Percentiles rank a stretch among this genome's conserved stretches.
Conservation (phyloP, 352 stramenopile species). For the Pythium aquatile region DNA sequence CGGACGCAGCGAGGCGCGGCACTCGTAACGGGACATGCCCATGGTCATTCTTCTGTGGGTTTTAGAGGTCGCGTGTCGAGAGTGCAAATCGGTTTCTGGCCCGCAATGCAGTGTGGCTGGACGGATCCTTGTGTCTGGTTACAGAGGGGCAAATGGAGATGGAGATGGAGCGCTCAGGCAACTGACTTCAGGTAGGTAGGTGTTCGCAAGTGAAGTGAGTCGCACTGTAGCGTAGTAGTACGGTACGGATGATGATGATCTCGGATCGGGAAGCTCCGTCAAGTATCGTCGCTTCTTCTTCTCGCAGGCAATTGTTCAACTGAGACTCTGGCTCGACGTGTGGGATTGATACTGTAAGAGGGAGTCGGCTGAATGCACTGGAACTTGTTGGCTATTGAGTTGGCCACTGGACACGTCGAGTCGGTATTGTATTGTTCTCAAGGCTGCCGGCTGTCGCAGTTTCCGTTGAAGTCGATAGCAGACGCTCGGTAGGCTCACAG, state of each 20-base stretch:
- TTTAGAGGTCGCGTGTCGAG: neutral
- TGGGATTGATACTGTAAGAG: neutral
- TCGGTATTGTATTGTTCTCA: neutral
- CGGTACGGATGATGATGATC: neutral
- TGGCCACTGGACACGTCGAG: neutral
- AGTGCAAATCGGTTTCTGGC: neutral
- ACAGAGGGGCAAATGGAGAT: neutral
- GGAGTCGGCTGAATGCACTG: too few relatives aligned
- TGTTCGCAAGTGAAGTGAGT: slow-evolving; percentile 25
- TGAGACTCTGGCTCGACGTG: neutral
- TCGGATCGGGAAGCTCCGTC: neutral
- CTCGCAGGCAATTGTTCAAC: neutral
- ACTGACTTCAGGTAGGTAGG: slow-evolving; percentile 13
- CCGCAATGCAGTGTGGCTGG: neutral
- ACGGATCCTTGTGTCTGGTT: neutral
- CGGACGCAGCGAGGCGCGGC: slow-evolving; percentile 39
- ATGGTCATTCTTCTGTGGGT: slow-evolving; percentile 10
- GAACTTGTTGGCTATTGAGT: too few relatives aligned
- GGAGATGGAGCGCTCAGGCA: slow-evolving; percentile 9
- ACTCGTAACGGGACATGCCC: slow-evolving; percentile 43
- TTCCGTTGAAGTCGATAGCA: neutral
- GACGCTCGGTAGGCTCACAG: neutral
- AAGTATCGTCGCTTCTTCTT: neutral
- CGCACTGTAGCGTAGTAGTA: slow-evolving; percentile 4
- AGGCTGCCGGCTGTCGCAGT: slow-evolving; percentile 3